Percentiles rank a stretch among this genome's conserved stretches.
Evolutionary conservation across 1,284 basidiomycete genomes (phyloP).

Genomic region (Clitocybe nebularis): DNA sequence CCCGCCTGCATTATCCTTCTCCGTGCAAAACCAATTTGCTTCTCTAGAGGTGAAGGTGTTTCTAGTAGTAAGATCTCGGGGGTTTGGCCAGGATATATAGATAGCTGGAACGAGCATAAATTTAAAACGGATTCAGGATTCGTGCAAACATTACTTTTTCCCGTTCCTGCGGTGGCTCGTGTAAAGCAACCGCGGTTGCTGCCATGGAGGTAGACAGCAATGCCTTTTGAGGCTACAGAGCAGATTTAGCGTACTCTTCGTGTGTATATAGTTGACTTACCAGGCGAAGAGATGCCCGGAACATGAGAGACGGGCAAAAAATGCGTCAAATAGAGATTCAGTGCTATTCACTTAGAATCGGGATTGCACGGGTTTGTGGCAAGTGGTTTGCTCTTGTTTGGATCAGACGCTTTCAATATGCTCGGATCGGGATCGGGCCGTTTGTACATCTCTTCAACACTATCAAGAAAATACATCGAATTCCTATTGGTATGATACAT

Average conservation of each 20-base stretch:
- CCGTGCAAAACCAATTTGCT: conserved; percentile 66
- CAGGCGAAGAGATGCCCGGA: conserved; percentile 16
- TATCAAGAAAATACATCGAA: too few relatives aligned
- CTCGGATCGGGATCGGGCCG: too few relatives aligned
- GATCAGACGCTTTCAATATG: background rate
- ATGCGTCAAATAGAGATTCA: too few relatives aligned
- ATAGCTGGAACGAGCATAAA: conserved; percentile 37
- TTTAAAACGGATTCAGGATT: background rate
- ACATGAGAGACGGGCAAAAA: conserved; percentile 6
- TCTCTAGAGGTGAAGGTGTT: conserved; percentile 69
- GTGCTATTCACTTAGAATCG: background rate
- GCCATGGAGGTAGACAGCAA: conserved; percentile 28
- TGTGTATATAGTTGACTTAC: conserved; percentile 1
- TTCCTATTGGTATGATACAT: too few relatives aligned
- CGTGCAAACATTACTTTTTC: conserved; percentile 25
- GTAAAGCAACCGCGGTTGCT: conserved; percentile 25
- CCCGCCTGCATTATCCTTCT: conserved; percentile 52
- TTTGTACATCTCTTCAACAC: too few relatives aligned
- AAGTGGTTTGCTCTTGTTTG: conserved; percentile 1
- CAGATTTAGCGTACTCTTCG: background rate
- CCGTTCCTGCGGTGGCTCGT: conserved; percentile 18
- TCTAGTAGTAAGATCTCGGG: conserved; percentile 67
- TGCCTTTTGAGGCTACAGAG: conserved; percentile 28
- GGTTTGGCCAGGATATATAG: conserved; percentile 70
- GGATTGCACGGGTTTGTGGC: background rate